These are phyloP conservation scores for Ceratorhiza oryzae-sativae DNA, from an alignment of 1,284 basidiomycete species.

Conservation along the genomic window DNA sequence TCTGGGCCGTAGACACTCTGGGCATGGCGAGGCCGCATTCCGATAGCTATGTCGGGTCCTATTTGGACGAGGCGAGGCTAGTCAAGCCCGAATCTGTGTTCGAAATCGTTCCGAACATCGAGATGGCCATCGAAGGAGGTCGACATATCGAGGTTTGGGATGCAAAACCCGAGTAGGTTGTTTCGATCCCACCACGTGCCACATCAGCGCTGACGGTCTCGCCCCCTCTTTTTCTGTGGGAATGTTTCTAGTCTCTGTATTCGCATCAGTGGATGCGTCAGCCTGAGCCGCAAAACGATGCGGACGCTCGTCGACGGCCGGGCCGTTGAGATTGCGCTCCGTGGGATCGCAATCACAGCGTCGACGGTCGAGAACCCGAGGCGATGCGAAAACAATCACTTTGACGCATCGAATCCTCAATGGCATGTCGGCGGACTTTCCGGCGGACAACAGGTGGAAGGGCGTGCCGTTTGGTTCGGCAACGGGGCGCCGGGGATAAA, in stretches of 20 bases:
- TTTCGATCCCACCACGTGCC: slow-evolving; percentile 1
- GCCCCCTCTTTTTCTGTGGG: slow-evolving; percentile 3
- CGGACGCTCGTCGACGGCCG: slow-evolving; percentile 22
- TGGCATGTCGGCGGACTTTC: slow-evolving; percentile 34
- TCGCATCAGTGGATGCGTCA: slow-evolving; percentile 29
- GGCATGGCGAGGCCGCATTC: slow-evolving; percentile 8
- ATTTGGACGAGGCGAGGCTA: slow-evolving; percentile 22
- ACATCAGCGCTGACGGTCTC: slow-evolving; percentile 10
- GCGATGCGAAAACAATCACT: slow-evolving; percentile 36
- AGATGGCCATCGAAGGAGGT: slow-evolving; percentile 31
- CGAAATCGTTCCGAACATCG: slow-evolving; percentile 32
- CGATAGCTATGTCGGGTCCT: slow-evolving; percentile 22
- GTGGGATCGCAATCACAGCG: slow-evolving; percentile 26
- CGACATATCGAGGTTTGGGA: slow-evolving; percentile 33
- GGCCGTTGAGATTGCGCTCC: slow-evolving; percentile 21
- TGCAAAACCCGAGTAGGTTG: slow-evolving; percentile 37
- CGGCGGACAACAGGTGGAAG: slow-evolving; percentile 25
- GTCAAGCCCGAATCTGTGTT: slow-evolving; percentile 14
- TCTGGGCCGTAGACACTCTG: slow-evolving; percentile 28
- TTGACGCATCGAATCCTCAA: slow-evolving; percentile 20
- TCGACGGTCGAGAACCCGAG: slow-evolving; percentile 34
- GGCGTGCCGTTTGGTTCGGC: slow-evolving; percentile 29
- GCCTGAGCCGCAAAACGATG: slow-evolving; percentile 32
- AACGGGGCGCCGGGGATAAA: slow-evolving; percentile 10
- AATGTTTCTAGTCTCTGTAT: slow-evolving; percentile 13